A percentile compares a stretch with the other conserved stretches of the same genome.
phyloP scores from a whole-genome alignment of 1,284 basidiomycete genomes.

The Ceratobasidium sp. region DNA sequence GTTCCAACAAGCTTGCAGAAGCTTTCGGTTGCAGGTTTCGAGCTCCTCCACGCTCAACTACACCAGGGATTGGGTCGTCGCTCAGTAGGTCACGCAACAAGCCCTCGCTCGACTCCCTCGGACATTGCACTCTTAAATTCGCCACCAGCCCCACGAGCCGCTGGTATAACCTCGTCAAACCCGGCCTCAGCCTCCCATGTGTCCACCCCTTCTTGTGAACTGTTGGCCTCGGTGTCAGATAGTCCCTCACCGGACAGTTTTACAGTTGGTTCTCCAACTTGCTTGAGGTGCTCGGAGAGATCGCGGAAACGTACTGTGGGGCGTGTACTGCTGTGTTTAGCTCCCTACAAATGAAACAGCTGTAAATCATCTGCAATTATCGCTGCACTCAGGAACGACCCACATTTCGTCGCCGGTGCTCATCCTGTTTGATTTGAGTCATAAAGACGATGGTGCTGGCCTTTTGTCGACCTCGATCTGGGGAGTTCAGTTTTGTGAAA shows the following conservation, averaged over 20 bases:
- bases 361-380: neutral
- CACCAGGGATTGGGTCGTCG: constrained; percentile 17
- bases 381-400: neutral
- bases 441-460: constrained; percentile 48
- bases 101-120: constrained; percentile 5
- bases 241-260: neutral
- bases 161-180: neutral
- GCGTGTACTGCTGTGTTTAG: neutral
- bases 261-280: neutral
- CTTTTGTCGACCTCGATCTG: constrained; percentile 45
- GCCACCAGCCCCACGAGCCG: neutral
- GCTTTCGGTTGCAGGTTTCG: neutral
- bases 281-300: neutral
- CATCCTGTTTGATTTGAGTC: constrained; percentile 42
- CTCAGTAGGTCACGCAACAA: constrained; percentile 25
- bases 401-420: neutral
- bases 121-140: constrained; percentile 9
- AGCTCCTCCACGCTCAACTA: neutral
- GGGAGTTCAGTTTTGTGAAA: constrained; percentile 52
- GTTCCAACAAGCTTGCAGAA: neutral
- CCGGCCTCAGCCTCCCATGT: constrained; percentile 17
- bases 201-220: neutral
- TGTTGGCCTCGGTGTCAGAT: too few species aligned
- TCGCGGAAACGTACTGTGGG: constrained; percentile 5
- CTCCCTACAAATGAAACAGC: neutral